Base-by-base conservation (phyloP, 2,329 filamentous ascomycete species). In the Aspergillus carbonarius region DNA sequence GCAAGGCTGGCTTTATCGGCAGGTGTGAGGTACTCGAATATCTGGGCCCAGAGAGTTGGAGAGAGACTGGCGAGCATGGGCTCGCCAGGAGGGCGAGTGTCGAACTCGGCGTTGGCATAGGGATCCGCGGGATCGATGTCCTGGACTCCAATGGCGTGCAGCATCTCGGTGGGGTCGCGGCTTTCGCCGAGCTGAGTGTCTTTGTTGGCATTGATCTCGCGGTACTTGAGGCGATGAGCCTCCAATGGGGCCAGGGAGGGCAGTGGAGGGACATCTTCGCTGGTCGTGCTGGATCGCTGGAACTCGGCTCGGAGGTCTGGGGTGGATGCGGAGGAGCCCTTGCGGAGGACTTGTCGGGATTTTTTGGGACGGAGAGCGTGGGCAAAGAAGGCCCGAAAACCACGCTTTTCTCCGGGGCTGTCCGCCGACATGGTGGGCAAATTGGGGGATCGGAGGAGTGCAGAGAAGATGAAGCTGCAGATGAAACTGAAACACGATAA, bases 1-100 rank as follows among this genome's bases (percentile, higher is more conserved):
- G 81, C 77, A 10, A 85, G 75, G 64, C 74, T 78, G 5, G 82
- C 82, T 17, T 74, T 72, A 55, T 83, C 82, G n/a, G 74, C 67
- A 7, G 76, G 77, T 35, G 73, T 66, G 17, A 85, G 66, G 57
- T 75, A 75, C 8, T 65, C 68, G 12, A 76, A 70, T 39, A 85
- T 76, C 4, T 60, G 60, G 7, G 69, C 66, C 83, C 83, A 86
- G 3, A 84, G 59, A 3, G 70, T 67, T 1, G 72, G 61, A 4
- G 82, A 70, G 13, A 85, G 67, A 42, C 74, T 79, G 1, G 76
- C 76, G 34, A 85, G 74, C 15, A 78, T 67, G 6, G 64, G 63
- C 54, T 84, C 80, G 7, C 65, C 76, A 1, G 70, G 73, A 3
- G 69, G 63, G 54, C 68, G 70, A 58, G 57, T 61, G 47, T 63